These are phyloP conservation scores for Fomitopsis palustris DNA, from an alignment of 1,284 basidiomycete genomes.

Conservation along the genomic window DNA sequence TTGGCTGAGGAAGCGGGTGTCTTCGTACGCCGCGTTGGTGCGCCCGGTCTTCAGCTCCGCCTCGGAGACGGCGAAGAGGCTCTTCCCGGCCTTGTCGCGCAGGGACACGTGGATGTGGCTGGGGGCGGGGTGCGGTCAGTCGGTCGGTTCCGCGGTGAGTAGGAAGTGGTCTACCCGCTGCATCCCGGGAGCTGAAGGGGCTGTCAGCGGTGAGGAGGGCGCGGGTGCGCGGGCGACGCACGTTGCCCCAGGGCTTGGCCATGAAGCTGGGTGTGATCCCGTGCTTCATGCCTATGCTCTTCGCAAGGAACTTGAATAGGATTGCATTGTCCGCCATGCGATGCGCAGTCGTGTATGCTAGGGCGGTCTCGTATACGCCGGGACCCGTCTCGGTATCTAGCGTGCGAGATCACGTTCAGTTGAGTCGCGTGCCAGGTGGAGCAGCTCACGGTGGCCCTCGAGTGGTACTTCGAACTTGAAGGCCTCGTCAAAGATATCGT, in stretches of 20 bases:
- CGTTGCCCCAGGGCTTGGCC: slow-evolving; percentile 95
- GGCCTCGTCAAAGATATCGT: slow-evolving; percentile 81
- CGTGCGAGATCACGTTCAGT: background rate
- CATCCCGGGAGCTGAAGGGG: slow-evolving; percentile 76
- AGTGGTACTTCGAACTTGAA: slow-evolving; percentile 75
- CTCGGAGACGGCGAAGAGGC: slow-evolving; percentile 73
- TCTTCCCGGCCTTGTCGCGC: slow-evolving; percentile 65
- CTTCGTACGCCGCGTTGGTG: slow-evolving; percentile 67
- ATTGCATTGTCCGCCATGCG: slow-evolving; percentile 95
- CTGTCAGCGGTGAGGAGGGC: background rate
- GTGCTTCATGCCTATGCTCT: slow-evolving; percentile 88
- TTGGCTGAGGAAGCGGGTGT: slow-evolving; percentile 82
- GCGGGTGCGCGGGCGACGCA: slow-evolving; percentile 36
- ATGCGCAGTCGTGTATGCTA: slow-evolving; percentile 82
- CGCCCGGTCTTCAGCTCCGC: slow-evolving; percentile 62
- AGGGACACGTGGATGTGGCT: slow-evolving; percentile 94
- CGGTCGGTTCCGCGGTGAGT: background rate
- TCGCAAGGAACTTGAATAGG: slow-evolving; percentile 90
- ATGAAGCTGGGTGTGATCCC: slow-evolving; percentile 94
- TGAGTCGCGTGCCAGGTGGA: background rate
- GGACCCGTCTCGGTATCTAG: slow-evolving; percentile 95
- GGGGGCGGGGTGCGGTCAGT: background rate
- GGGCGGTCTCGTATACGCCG: slow-evolving; percentile 90
- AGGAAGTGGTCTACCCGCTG: slow-evolving; percentile 58
- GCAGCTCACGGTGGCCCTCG: slow-evolving; percentile 85